Conservation (phyloP, 345 rosid genomes). For the Bruguiera gymnorhiza region DNA sequence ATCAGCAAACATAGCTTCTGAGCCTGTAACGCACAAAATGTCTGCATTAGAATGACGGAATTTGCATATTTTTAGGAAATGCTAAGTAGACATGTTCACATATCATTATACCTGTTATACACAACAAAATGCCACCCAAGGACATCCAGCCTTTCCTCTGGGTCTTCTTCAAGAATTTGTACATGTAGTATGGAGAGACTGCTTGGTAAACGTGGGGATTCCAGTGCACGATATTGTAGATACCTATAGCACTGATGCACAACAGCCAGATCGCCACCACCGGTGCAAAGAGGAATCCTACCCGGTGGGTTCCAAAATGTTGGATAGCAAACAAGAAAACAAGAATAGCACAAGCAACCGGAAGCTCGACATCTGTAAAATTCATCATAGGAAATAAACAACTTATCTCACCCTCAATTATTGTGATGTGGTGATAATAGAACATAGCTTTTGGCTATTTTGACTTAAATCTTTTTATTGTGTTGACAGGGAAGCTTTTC, state of each 20-base stretch:
- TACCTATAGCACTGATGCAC: constrained; percentile 17
- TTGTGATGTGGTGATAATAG: too few species aligned
- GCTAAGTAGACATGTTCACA: not conserved
- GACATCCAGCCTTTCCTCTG: constrained; percentile 18
- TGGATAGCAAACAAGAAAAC: constrained; percentile 14
- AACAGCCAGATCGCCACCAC: constrained; percentile 12
- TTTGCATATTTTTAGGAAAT: not conserved
- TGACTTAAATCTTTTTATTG: not conserved
- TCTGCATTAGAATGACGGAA: not conserved
- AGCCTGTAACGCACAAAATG: not conserved
- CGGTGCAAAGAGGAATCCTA: constrained; percentile 18
- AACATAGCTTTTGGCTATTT: not conserved
- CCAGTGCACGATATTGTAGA: constrained; percentile 11
- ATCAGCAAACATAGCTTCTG: constrained; percentile 24
- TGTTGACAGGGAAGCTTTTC: too few species aligned
- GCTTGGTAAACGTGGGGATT: constrained; percentile 20
- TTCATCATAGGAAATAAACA: not conserved
- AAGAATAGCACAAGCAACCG: constrained; percentile 11
- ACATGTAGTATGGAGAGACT: constrained; percentile 19
- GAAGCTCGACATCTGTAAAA: constrained; percentile 7
- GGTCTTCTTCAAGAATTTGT: constrained; percentile 22
- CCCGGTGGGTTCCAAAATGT: constrained; percentile 21
- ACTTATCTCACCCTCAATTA: not conserved
- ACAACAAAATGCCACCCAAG: constrained; percentile 13
- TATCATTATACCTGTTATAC: constrained; percentile 13